Evolutionary conservation across 108 stramenopile genomes (phyloP).

Genomic region (Poteriospumella lacustris): DNA sequence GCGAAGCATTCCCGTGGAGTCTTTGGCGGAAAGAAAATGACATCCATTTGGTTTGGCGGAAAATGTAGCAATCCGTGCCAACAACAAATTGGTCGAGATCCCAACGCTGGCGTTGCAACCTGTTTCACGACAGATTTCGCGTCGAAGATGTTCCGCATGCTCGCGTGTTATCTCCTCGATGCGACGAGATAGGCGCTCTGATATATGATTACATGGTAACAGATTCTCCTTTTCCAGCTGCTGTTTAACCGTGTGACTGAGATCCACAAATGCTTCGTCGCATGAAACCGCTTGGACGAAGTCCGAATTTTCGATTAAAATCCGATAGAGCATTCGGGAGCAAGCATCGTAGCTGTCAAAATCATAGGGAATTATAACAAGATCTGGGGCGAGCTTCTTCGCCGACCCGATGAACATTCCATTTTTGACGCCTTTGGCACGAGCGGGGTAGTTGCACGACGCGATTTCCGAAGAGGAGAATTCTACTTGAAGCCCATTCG

Average conservation of each 20-base stretch:
- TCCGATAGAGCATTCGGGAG: slow-evolving; percentile 66
- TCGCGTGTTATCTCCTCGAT: too few species aligned
- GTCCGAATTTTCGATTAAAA: slow-evolving; percentile 64
- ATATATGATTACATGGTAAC: too few species aligned
- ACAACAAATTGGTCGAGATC: slow-evolving; percentile 69
- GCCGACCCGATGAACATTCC: slow-evolving; percentile 86
- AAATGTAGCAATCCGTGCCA: slow-evolving; percentile 81
- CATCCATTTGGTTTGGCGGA: slow-evolving; percentile 76
- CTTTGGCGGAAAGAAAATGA: slow-evolving; percentile 53
- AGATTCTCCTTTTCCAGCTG: slow-evolving; percentile 41
- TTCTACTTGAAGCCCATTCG: too few species aligned
- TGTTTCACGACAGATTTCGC: slow-evolving; percentile 65
- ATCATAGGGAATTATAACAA: slow-evolving; percentile 79
- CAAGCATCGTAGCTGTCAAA: slow-evolving; percentile 78
- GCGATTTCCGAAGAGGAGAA: slow-evolving; percentile 64
- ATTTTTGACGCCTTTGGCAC: slow-evolving; percentile 73
- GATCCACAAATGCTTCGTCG: slow-evolving; percentile 80
- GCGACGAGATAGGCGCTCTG: too few species aligned
- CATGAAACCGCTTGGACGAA: slow-evolving; percentile 78
- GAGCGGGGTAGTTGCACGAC: slow-evolving; percentile 85
- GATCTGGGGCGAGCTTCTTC: slow-evolving; percentile 71
- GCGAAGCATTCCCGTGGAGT: slow-evolving; percentile 58
- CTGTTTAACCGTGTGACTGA: slow-evolving; percentile 23
- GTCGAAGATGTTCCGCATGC: slow-evolving; percentile 57
- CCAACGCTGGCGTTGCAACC: slow-evolving; percentile 82